These are phyloP conservation scores for Geosmithia putterillii DNA, from an alignment of 2,329 filamentous ascomycete species.

Conservation along the genomic window DNA sequence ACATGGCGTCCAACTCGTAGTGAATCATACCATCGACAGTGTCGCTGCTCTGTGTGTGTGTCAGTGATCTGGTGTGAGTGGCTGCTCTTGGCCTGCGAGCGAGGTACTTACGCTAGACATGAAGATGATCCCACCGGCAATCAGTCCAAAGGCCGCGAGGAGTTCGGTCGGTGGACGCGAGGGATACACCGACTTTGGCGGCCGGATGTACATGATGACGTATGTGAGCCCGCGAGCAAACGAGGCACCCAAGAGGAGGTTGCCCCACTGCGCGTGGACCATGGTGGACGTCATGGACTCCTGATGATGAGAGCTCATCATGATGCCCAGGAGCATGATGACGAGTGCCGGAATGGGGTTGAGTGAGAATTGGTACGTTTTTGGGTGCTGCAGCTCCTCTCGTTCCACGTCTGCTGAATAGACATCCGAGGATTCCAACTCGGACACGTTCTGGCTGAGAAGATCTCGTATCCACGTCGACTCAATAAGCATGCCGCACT, in stretches of 20 bases:
- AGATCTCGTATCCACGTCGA: conserved; percentile 56
- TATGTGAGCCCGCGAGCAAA: conserved; percentile 72
- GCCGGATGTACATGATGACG: conserved; percentile 64
- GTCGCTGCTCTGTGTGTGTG: conserved; percentile 48
- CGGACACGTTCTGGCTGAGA: conserved; percentile 40
- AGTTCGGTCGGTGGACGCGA: conserved; percentile 83
- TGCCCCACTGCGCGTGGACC: conserved; percentile 91
- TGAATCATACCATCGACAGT: conserved; percentile 65
- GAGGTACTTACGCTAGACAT: conserved; percentile 67
- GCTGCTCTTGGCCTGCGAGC: not conserved
- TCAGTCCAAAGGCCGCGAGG: conserved; percentile 75
- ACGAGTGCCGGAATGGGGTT: conserved; percentile 84
- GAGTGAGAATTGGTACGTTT: conserved; percentile 60
- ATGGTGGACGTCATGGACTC: conserved; percentile 72
- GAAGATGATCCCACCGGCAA: conserved; percentile 79
- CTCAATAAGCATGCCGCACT: conserved; percentile 78
- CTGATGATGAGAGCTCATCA: conserved; percentile 94
- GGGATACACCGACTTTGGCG: conserved; percentile 68
- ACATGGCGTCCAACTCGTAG: conserved; percentile 78
- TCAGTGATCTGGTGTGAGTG: conserved; percentile 6
- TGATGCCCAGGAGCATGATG: conserved; percentile 76
- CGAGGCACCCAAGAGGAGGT: conserved; percentile 68
- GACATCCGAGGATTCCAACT: conserved; percentile 17
- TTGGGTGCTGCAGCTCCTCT: conserved; percentile 42
- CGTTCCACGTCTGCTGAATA: conserved; percentile 32